Percentiles rank a stretch among this genome's conserved stretches.
These are phyloP conservation scores for Nannochloris sp. DNA, from an alignment of 139 green algal genomes.

Conservation along the genomic window DNA sequence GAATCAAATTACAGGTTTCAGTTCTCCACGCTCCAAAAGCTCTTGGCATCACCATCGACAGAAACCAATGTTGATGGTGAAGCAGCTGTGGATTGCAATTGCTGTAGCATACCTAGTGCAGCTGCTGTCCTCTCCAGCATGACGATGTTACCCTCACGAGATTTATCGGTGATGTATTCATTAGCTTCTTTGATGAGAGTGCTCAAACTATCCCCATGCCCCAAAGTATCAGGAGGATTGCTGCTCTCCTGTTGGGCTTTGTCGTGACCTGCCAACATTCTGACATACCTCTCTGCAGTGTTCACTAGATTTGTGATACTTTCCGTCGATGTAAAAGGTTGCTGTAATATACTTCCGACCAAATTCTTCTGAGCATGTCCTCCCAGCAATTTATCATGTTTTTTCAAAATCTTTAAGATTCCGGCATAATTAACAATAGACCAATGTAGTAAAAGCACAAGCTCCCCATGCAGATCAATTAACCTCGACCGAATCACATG, in stretches of 20 bases:
- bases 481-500: background rate
- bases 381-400: slow-evolving; percentile 70
- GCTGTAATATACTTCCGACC: slow-evolving; percentile 56
- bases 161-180: background rate
- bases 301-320: slow-evolving; percentile 55
- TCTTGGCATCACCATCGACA: background rate
- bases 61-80: slow-evolving; percentile 33
- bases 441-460: slow-evolving; percentile 75
- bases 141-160: background rate
- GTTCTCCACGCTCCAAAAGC: no score
- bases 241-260: background rate
- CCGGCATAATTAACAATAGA: slow-evolving; percentile 63
- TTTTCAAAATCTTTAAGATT: slow-evolving; percentile 84
- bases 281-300: slow-evolving; percentile 43
- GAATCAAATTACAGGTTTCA: no score
- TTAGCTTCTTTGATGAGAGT: background rate
- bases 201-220: background rate
- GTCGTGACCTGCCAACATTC: background rate
- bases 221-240: background rate
- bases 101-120: slow-evolving; percentile 30
- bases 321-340: slow-evolving; percentile 64
- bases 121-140: slow-evolving; percentile 26
- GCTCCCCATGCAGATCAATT: slow-evolving; percentile 33
- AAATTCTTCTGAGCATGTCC: slow-evolving; percentile 48
- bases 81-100: slow-evolving; percentile 23